Evolutionary conservation across 352 stramenopile genomes (phyloP).

Genomic region (Phytophthora constricta): DNA sequence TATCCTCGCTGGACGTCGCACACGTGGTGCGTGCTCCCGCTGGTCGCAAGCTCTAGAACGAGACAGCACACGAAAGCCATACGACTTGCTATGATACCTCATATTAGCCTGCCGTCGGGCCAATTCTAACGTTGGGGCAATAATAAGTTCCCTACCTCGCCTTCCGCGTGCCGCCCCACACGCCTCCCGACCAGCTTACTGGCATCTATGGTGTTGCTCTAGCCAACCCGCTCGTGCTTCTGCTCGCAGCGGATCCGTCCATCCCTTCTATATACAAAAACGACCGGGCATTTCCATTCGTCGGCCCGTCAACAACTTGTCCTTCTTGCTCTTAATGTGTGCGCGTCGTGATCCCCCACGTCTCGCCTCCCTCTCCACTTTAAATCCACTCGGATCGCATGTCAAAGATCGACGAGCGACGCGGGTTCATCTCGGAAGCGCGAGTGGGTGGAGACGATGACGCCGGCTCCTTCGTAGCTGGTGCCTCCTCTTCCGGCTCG

Average conservation of each 20-base stretch:
- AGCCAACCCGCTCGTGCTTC: slow-evolving; percentile 24
- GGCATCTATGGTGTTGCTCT: slow-evolving; percentile 34
- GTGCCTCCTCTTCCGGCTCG: slow-evolving; percentile 33
- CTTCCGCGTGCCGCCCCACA: slow-evolving; percentile 2
- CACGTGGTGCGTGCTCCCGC: too few relatives aligned
- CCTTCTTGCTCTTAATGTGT: slow-evolving; percentile 19
- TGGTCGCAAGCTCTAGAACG: background rate
- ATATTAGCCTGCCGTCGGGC: slow-evolving; percentile 51
- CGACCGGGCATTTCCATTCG: slow-evolving; percentile 19
- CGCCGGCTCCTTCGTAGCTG: slow-evolving; percentile 17
- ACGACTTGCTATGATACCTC: slow-evolving; percentile 39
- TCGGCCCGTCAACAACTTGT: slow-evolving; percentile 23
- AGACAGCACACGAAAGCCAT: slow-evolving; percentile 18
- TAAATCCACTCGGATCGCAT: slow-evolving; percentile 54
- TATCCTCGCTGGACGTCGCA: too few relatives aligned
- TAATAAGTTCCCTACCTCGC: slow-evolving; percentile 40
- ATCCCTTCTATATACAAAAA: slow-evolving; percentile 38
- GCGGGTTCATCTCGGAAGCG: slow-evolving; percentile 34
- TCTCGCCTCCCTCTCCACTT: slow-evolving; percentile 1
- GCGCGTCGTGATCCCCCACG: slow-evolving; percentile 24
- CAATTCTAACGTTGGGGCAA: slow-evolving; percentile 45
- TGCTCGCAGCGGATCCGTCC: slow-evolving; percentile 21
- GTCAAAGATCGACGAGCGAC: slow-evolving; percentile 52
- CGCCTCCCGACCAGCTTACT: slow-evolving; percentile 12
- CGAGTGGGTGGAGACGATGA: slow-evolving; percentile 1